Conservation (phyloP, 2,329 filamentous ascomycete species). For the Alternaria alternata region DNA sequence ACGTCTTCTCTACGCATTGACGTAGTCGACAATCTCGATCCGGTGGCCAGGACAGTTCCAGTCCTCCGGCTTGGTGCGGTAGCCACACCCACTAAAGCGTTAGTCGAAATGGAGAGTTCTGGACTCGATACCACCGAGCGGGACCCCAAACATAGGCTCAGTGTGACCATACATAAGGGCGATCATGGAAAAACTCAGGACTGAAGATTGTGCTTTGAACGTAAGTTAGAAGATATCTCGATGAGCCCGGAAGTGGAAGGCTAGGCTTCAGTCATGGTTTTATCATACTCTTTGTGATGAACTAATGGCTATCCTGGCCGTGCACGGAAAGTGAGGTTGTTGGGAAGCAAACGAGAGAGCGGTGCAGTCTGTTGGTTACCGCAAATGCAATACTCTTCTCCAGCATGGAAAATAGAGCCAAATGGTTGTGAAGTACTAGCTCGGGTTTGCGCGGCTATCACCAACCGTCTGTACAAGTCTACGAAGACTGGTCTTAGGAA, state of each 20-base stretch:
- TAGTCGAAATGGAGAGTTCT: background rate
- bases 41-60: background rate
- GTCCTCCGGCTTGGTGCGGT: background rate
- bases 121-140: background rate
- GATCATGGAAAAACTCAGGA: background rate
- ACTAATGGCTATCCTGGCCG: background rate
- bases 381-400: background rate
- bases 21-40: background rate
- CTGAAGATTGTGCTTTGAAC: background rate
- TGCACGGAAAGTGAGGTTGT: background rate
- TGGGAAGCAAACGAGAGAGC: background rate
- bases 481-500: background rate
- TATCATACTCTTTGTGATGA: background rate
- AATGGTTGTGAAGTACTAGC: background rate
- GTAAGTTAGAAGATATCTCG: background rate
- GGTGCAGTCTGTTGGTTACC: background rate
- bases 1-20: background rate
- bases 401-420: background rate
- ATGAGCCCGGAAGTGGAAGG: background rate
- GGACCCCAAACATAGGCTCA: background rate
- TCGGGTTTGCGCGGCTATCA: background rate
- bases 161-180: background rate
- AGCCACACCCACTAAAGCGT: background rate
- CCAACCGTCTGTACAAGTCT: background rate
- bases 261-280: background rate